Evolutionary conservation across 2,329 filamentous ascomycete species (phyloP).

Genomic region (Exophiala aquamarina): DNA sequence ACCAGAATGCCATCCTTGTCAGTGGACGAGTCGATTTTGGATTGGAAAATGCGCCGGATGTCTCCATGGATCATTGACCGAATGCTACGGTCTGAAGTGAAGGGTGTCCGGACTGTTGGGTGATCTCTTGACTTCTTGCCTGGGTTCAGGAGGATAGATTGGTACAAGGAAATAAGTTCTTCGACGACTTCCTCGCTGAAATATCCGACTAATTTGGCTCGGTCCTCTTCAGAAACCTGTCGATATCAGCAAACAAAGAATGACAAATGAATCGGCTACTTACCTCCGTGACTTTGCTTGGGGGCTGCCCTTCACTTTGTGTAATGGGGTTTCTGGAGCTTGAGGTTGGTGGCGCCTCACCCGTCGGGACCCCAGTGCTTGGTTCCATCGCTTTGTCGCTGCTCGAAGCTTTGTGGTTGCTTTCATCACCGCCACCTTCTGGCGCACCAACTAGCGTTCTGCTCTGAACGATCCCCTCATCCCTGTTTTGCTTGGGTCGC

Average conservation of each 20-base stretch:
- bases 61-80: conserved; percentile 64
- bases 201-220: conserved; percentile 36
- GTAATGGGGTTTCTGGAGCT: no score
- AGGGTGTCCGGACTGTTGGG: conserved; percentile 51
- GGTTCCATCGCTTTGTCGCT: no score
- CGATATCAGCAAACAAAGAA: neutral
- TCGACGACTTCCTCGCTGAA: conserved; percentile 23
- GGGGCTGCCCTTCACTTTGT: no score
- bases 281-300: no score
- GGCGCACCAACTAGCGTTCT: no score
- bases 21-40: conserved; percentile 74
- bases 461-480: neutral
- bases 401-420: no score
- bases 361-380: no score
- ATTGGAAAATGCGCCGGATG: conserved; percentile 77
- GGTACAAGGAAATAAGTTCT: conserved; percentile 57
- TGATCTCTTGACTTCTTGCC: conserved; percentile 58
- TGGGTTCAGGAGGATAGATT: conserved; percentile 53
- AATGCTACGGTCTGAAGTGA: conserved; percentile 57
- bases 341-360: no score
- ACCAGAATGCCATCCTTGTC: conserved; percentile 63
- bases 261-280: no score
- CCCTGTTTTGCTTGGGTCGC: conserved; percentile 28
- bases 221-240: conserved; percentile 42
- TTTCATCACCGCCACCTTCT: no score